These are phyloP conservation scores for Hymenoscyphus occultus DNA, from an alignment of 2,329 filamentous ascomycete species.

Conservation along the genomic window DNA sequence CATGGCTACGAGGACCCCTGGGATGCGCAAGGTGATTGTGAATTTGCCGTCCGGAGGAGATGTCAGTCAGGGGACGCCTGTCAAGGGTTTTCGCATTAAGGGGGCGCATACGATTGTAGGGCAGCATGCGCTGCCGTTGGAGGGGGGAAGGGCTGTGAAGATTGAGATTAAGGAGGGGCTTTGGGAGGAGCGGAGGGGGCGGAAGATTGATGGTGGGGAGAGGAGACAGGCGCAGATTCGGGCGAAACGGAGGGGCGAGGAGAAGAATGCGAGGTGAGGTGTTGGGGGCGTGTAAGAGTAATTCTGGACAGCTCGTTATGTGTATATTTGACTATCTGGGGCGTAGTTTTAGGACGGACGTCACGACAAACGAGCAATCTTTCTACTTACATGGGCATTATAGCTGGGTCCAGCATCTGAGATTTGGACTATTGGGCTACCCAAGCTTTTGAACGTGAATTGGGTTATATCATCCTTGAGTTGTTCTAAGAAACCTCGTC, in stretches of 20 bases:
- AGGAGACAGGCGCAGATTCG: conserved; percentile 80
- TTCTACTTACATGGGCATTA: not conserved
- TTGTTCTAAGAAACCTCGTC: too few species aligned
- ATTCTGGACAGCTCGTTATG: conserved; percentile 28
- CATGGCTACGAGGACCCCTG: conserved; percentile 51
- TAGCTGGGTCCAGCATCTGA: too few species aligned
- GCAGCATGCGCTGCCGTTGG: conserved; percentile 67
- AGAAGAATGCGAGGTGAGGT: conserved; percentile 45
- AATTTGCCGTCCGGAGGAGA: conserved; percentile 51
- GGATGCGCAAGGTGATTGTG: conserved; percentile 53
- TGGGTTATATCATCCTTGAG: not conserved
- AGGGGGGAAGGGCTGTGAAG: conserved; percentile 60
- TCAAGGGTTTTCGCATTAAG: conserved; percentile 64
- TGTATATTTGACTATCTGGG: conserved; percentile 6
- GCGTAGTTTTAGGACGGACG: not conserved
- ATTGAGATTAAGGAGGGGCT: conserved; percentile 78
- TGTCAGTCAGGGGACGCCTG: conserved; percentile 48
- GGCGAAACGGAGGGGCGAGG: conserved; percentile 80
- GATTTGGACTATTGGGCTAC: not conserved
- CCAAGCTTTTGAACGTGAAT: not conserved
- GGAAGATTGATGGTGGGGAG: conserved; percentile 96
- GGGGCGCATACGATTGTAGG: conserved; percentile 70
- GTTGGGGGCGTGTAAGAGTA: conserved; percentile 25
- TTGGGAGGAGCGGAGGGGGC: conserved; percentile 85
- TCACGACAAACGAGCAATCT: not conserved